Base-by-base conservation (phyloP, 257 asterid genomes). In the Petrea volubilis region DNA sequence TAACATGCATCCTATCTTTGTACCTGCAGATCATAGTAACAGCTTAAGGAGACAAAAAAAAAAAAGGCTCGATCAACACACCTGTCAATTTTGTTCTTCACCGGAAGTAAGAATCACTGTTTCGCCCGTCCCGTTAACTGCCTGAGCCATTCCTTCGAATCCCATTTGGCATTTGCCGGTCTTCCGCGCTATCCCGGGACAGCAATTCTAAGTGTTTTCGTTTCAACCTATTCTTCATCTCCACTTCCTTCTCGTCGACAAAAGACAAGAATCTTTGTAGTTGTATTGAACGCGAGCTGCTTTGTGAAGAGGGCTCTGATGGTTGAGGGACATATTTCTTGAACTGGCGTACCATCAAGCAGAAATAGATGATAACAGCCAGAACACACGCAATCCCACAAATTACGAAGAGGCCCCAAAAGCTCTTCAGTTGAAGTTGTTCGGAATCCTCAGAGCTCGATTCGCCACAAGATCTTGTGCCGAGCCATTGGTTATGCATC, bases 401-500 rank as follows among this genome's bases (percentile, higher is more conserved):
- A 44, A 86, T 57, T 56, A 88, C 78, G 80, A 88, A 88, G 24
- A 90, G 87, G 14, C 96, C 93, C 88, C 83, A 76, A 63, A 90
- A 90, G 78, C 93, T 83, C 67, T 56, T 72, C 10, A 83, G 25
- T 20, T 70, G 80, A 51, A 87, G 86, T 8, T 81, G 88, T 12
- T 81, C 84, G 7, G 87, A 67, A 18, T 61, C 79, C 0, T 67
- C 49, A 9, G 87, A 68, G 59, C 62, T 70, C 25, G 73, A 29
- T 23, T 56, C 68, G 9, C 77, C 59, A 71, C 95, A 91, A 6
- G 71, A 60, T 60, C 44, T 77, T 7, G 76, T 66, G 5, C 62
- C 77, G 64, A 89, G 85, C 97, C 97, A 92, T 71, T 71, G 82
- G 65, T 84, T 55, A 21, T 79, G 91, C 77, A 92, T 82, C 84